Base-by-base conservation (phyloP, 2,329 filamentous ascomycete species). In the Nemania sp. region DNA sequence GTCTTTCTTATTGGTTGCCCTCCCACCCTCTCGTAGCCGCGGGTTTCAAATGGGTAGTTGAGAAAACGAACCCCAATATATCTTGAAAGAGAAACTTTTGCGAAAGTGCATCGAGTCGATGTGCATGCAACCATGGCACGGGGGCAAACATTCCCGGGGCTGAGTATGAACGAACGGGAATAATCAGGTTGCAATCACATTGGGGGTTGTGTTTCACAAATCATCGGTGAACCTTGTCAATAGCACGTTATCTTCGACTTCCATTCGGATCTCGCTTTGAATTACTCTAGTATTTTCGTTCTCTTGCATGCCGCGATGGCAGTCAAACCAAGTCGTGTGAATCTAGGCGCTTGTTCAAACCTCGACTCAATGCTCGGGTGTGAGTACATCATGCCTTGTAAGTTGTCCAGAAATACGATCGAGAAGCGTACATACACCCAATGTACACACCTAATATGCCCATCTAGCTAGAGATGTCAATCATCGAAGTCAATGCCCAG, bases 151-250 rank as follows among this genome's bases (percentile, higher is more conserved):
- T 18, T 12, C 34, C 29, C 11, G 47, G 34, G 51, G 47, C 51
- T 59, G 56, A 55, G 51, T 39, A 29, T 39, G 17, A 17, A 3
- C 17, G 9, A 43, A 37, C 37, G 17, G 2, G 17, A 35, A 13
- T 34, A 49, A 40, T 59, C 40, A 47, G 50, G 55, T 55, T 49
- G 29, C 56, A 39, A 32, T 37, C 51, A 29, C 15, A 32, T 39
- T 7, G 49, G 18, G 17, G n/a, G n/a, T 62, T 35, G 32, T 18
- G 56, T 62, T 62, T 62, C 60, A 62, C 55, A 11, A n/a, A 12
- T 39, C 39, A 51, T 40, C 35, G n/a, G 7, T 20, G 40, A 29
- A 29, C 25, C 9, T 4, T 17, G 7, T 43, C 17, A 20, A 10
- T 17, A 20, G 7, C 17, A 15, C 12, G 13, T 12, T 52, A 39